Conservation (phyloP, 805 yeast species). For the Saccharomycodes ludwigii region DNA sequence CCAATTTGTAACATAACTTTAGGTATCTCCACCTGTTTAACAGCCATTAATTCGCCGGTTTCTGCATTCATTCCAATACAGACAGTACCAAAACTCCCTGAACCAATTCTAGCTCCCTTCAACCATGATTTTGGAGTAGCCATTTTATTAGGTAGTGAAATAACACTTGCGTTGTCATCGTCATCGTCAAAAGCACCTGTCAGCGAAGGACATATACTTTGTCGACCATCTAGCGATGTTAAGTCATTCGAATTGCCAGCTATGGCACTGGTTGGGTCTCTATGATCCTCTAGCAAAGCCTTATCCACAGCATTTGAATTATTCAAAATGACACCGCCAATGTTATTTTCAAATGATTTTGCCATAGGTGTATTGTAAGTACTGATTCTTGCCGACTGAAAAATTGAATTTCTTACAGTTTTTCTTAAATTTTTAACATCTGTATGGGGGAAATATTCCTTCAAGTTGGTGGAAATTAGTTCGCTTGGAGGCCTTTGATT, state of each 20-base stretch:
- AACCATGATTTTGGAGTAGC: slow-evolving; percentile 76
- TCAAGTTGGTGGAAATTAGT: slow-evolving; percentile 75
- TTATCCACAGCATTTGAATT: slow-evolving; percentile 45
- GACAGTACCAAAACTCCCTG: slow-evolving; percentile 92
- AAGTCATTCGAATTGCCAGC: slow-evolving; percentile 10
- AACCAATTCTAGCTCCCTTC: slow-evolving; percentile 85
- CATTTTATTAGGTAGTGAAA: slow-evolving; percentile 19
- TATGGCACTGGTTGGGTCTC: no score
- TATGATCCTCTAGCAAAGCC: slow-evolving; percentile 23
- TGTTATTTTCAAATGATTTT: slow-evolving; percentile 29
- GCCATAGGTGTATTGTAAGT: slow-evolving; percentile 14
- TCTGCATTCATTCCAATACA: slow-evolving; percentile 82
- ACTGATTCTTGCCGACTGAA: slow-evolving; percentile 57
- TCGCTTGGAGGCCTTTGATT: slow-evolving; percentile 93
- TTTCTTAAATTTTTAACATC: slow-evolving; percentile 57
- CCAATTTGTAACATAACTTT: slow-evolving; percentile 22
- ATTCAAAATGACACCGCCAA: slow-evolving; percentile 52
- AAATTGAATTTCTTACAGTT: slow-evolving; percentile 72
- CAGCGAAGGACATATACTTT: slow-evolving; percentile 6
- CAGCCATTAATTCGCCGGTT: slow-evolving; percentile 95
- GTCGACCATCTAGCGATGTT: slow-evolving; percentile 3
- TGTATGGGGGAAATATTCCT: slow-evolving; percentile 86
- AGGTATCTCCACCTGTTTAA: slow-evolving; percentile 74
- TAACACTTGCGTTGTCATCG: slow-evolving; percentile 26
- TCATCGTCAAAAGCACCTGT: slow-evolving; percentile 10